Conservation (phyloP, 2,329 filamentous ascomycete genomes). For the Fusarium napiforme region DNA sequence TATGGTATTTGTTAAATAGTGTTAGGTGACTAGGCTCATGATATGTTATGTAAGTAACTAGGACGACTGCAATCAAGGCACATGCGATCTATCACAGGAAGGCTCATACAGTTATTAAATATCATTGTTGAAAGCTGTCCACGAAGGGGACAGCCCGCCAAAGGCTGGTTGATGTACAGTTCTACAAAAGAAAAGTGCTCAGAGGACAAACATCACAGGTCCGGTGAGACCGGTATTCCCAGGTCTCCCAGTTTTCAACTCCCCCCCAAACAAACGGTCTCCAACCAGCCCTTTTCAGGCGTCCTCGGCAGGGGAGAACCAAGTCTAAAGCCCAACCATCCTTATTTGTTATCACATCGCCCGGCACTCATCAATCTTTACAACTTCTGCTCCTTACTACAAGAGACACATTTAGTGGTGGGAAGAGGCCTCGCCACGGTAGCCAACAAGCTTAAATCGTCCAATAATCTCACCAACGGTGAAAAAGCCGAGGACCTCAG, state of each 20-base stretch:
- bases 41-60: background rate
- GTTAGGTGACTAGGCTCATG: background rate
- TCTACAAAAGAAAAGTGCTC: conserved; percentile 49
- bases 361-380: conserved; percentile 25
- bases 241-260: conserved; percentile 38
- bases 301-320: conserved; percentile 28
- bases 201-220: conserved; percentile 42
- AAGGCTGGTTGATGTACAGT: conserved; percentile 48
- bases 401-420: conserved; percentile 62
- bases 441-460: conserved; percentile 93
- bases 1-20: background rate
- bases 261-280: conserved; percentile 36
- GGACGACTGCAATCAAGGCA: background rate
- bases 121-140: conserved; percentile 34
- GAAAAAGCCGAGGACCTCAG: conserved; percentile 96
- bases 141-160: conserved; percentile 26
- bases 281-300: conserved; percentile 39
- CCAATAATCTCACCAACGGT: conserved; percentile 97
- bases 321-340: conserved; percentile 41
- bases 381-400: conserved; percentile 20
- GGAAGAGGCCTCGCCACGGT: conserved; percentile 75
- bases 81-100: background rate
- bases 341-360: conserved; percentile 31
- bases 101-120: conserved; percentile 9
- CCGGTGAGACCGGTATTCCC: conserved; percentile 36